Evolutionary conservation across 1,284 basidiomycete genomes (phyloP).

Genomic region (Pulchroboletus neoregius): DNA sequence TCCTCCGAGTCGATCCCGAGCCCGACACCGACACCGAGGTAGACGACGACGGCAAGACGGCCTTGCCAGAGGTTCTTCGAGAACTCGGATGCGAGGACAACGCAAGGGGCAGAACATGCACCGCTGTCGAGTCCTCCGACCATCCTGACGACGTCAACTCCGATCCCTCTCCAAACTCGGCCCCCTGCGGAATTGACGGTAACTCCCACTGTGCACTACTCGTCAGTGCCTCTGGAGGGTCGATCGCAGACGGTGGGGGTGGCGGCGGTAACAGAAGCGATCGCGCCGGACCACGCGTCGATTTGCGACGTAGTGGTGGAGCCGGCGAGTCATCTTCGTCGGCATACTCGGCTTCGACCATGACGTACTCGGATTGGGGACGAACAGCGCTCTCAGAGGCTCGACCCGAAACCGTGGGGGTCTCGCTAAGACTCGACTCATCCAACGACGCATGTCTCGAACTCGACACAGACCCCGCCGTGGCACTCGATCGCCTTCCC

Average conservation of each 20-base stretch:
- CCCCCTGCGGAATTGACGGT: conserved; percentile 45
- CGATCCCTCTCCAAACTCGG: conserved; percentile 24
- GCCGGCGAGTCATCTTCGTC: conserved; percentile 35
- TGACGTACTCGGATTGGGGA: conserved; percentile 52
- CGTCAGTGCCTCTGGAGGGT: conserved; percentile 23
- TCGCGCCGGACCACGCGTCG: conserved; percentile 36
- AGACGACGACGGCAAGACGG: neutral
- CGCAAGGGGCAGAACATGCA: conserved; percentile 22
- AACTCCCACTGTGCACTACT: conserved; percentile 48
- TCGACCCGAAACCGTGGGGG: conserved; percentile 7
- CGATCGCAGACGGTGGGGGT: conserved; percentile 33
- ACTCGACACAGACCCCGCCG: conserved; percentile 16
- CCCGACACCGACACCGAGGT: neutral
- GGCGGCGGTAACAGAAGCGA: conserved; percentile 29
- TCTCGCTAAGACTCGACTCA: conserved; percentile 19
- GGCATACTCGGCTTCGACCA: conserved; percentile 48
- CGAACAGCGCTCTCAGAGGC: neutral
- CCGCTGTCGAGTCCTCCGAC: conserved; percentile 46
- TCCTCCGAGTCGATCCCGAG: conserved; percentile 3
- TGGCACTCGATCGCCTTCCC: conserved; percentile 33
- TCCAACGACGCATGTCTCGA: conserved; percentile 38
- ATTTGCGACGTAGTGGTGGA: conserved; percentile 44
- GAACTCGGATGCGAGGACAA: neutral
- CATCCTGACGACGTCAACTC: conserved; percentile 37
- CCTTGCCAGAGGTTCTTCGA: neutral